Evolutionary conservation across 345 rosid genomes (phyloP), one percentile per base, ranked within the genome.

Genomic region (Adansonia digitata): DNA sequence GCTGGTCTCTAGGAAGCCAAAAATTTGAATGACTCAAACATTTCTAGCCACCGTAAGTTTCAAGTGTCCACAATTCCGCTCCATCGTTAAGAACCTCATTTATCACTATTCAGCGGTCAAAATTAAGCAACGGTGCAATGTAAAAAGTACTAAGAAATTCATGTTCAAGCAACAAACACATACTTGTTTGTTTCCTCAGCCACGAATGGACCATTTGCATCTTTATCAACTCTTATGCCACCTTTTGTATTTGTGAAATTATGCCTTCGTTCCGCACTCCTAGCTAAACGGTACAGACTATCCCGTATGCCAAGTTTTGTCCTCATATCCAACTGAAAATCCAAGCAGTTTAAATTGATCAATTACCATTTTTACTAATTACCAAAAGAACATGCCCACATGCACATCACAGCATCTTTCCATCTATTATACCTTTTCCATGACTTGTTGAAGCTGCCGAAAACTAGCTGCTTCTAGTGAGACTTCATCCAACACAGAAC

Each of bases 281-380:
- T 84, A 63, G 96, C 98, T 81, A 94, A 83, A 73, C 98, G 96
- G 82, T 89, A 94, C 71, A 94, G 83, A 82, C 97, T 92, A 77
- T 92, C 98, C 78, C 98, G 85, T 83, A 92, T 94, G 86, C 97
- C 89, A 63, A 94, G 85, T 81, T 92, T 94, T 76, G 97, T 90
- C 88, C 91, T 81, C 74, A 88, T 80, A 84, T 94, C 98, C 96
- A 94, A 83, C 98, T 94, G 90, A 56, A 79, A 73, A 49, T 59
- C 37, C 61, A 78, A 66, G 64, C 74, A 78, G 40, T 48, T 53
- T 74, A 74, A 51, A 39, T 37, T 69, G 69, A 53, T 57, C 59
- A 72, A 69, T 77, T 64, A 20, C 62, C 53, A 45, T 56, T 29
- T 72, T 61, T n/a, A 48, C 8, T 37, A 8, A 80, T 65, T 40